Conservation (phyloP, 306 rosid genomes). For the Sicyos baderoa region DNA sequence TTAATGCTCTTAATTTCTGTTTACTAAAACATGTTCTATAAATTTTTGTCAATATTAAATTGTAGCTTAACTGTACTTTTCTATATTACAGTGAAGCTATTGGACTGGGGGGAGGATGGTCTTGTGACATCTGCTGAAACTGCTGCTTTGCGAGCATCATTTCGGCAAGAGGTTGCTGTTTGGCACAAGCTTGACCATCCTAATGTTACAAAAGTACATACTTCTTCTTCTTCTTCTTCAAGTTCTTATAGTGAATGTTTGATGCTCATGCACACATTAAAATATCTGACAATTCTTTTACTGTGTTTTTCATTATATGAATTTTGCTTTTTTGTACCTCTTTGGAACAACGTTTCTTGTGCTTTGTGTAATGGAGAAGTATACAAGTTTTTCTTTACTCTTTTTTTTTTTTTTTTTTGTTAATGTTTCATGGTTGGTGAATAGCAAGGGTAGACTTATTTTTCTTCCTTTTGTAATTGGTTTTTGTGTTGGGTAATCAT, state of each 20-base stretch:
- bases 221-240: slow-evolving; percentile 23
- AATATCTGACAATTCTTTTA: not conserved
- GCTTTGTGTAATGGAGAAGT: not conserved
- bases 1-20: not conserved
- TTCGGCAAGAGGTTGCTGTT: slow-evolving; percentile 92
- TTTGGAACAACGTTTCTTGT: not conserved
- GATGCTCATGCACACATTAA: not conserved
- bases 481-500: slow-evolving; percentile 6
- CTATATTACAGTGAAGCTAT: slow-evolving; percentile 65
- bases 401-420: not conserved
- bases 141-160: slow-evolving; percentile 74
- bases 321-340: not conserved
- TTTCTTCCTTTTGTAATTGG: not conserved
- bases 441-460: not conserved
- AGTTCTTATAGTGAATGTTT: not conserved
- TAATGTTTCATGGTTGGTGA: not conserved
- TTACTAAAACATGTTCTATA: not conserved
- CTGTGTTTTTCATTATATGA: not conserved
- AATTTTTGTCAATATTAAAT: slow-evolving; percentile 17
- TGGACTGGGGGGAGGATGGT: slow-evolving; percentile 99
- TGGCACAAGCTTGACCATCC: slow-evolving; percentile 98
- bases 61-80: slow-evolving; percentile 27
- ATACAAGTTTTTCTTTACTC: not conserved
- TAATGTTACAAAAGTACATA: slow-evolving; percentile 72
- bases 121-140: slow-evolving; percentile 61